phyloP scores from a whole-genome alignment of 1,284 basidiomycete species.

The Ustilago xerochloae region DNA sequence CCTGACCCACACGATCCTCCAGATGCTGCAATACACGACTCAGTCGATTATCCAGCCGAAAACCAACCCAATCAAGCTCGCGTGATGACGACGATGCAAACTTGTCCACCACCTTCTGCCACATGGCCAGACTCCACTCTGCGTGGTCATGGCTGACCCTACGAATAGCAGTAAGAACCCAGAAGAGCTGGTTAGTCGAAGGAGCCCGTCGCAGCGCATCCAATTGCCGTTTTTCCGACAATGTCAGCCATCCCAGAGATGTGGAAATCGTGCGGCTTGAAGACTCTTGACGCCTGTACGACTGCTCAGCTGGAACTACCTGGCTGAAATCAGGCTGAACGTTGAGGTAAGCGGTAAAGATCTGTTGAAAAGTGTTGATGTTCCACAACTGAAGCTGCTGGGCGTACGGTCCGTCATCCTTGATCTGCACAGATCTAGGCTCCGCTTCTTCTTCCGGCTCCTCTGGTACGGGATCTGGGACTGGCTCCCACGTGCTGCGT shows the following conservation, averaged over 20 bases:
- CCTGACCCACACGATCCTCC: constrained; percentile 9
- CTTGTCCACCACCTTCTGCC: constrained; percentile 35
- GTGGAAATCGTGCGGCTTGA: constrained; percentile 14
- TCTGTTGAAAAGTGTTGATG: constrained; percentile 37
- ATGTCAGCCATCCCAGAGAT: constrained; percentile 15
- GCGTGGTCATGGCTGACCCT: constrained; percentile 42
- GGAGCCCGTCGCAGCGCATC: constrained; percentile 22
- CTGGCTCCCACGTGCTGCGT: constrained; percentile 23
- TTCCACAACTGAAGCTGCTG: constrained; percentile 32
- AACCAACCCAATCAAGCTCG: constrained; percentile 13
- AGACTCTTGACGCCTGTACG: not conserved
- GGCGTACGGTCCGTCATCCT: not conserved
- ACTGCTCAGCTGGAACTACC: not conserved
- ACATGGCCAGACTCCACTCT: constrained; percentile 38
- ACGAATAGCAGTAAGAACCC: constrained; percentile 40
- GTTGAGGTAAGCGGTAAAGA: constrained; percentile 37
- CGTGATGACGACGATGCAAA: constrained; percentile 10
- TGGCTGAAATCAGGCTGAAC: constrained; percentile 17
- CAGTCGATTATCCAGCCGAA: constrained; percentile 32
- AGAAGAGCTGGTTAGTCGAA: constrained; percentile 42
- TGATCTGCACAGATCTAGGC: not conserved
- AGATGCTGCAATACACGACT: constrained; percentile 30
- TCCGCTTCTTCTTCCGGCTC: not conserved
- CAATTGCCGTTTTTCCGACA: constrained; percentile 20
- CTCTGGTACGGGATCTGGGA: not conserved